Conservation (phyloP, 1,284 basidiomycete species). For the Cystobasidium slooffiae region DNA sequence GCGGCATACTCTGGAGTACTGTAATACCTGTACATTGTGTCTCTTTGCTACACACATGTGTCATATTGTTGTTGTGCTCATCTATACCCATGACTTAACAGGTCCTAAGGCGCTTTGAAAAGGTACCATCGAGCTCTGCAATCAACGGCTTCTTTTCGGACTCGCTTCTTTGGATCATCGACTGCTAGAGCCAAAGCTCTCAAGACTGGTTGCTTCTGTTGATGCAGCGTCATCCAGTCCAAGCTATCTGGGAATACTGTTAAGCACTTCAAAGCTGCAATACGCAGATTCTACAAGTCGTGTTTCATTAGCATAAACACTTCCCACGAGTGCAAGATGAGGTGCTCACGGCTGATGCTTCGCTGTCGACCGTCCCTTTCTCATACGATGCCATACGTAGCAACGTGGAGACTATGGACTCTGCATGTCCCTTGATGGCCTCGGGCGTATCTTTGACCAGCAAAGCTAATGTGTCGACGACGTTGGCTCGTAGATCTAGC, state of each 20-base stretch:
- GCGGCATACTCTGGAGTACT: neutral
- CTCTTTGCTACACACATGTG: neutral
- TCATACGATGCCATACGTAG: slow-evolving; percentile 62
- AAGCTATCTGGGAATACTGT: slow-evolving; percentile 72
- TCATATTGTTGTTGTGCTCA: neutral
- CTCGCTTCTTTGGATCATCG: slow-evolving; percentile 80
- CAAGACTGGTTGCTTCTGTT: slow-evolving; percentile 72
- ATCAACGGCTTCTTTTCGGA: slow-evolving; percentile 84
- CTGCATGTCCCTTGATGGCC: slow-evolving; percentile 70
- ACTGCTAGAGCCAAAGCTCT: slow-evolving; percentile 72
- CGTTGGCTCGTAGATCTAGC: slow-evolving; percentile 71
- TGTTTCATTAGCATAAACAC: neutral
- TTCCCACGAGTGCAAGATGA: neutral
- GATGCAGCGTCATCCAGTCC: slow-evolving; percentile 77
- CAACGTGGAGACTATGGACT: slow-evolving; percentile 72
- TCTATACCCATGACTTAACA: neutral
- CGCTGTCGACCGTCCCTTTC: slow-evolving; percentile 3
- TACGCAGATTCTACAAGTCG: slow-evolving; percentile 68
- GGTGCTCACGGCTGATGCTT: slow-evolving; percentile 26
- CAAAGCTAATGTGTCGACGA: slow-evolving; percentile 76
- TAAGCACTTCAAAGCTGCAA: slow-evolving; percentile 75
- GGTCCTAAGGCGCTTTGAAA: slow-evolving; percentile 41
- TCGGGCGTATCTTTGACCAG: slow-evolving; percentile 66
- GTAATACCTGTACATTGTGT: neutral
- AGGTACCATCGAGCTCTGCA: slow-evolving; percentile 65